These are phyloP conservation scores for Panaeolus cyanescens DNA, from an alignment of 768 basidiomycete species.

Conservation along the genomic window DNA sequence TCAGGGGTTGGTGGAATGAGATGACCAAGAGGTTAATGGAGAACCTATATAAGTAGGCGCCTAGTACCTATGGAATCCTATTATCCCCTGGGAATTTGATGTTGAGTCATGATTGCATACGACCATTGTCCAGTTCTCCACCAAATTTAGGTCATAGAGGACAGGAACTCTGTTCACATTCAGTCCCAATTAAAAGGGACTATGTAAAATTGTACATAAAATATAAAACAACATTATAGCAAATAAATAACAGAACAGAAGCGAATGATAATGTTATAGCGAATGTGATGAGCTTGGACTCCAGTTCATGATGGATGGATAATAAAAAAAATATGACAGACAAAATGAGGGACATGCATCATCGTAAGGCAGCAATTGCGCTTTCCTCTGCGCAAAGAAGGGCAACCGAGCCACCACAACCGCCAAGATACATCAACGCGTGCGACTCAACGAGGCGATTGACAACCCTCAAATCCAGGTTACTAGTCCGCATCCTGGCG, in stretches of 20 bases:
- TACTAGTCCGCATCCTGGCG: slow-evolving; percentile 37
- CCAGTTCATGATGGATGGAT: background rate
- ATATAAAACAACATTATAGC: background rate
- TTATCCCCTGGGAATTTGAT: slow-evolving; percentile 2
- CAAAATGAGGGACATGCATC: slow-evolving; percentile 3
- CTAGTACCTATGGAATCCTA: background rate
- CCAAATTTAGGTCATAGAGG: background rate
- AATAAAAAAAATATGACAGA: slow-evolving; percentile 4
- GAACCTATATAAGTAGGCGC: slow-evolving; percentile 2
- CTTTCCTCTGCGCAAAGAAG: slow-evolving; percentile 1
- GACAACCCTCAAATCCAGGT: slow-evolving; percentile 35
- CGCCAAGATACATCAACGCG: slow-evolving; percentile 47
- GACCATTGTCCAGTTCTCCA: background rate
- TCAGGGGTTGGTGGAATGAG: background rate
- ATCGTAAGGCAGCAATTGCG: background rate
- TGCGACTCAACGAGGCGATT: slow-evolving; percentile 44
- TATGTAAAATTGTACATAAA: no score
- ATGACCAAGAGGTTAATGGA: background rate
- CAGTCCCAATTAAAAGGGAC: no score
- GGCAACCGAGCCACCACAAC: slow-evolving; percentile 22
- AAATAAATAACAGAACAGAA: background rate
- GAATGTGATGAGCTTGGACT: background rate
- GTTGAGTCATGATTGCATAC: background rate
- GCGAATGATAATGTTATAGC: no score
- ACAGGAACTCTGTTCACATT: background rate